Base-by-base conservation (phyloP, 441 rosid species). In the Arabidopsis hybrid region DNA sequence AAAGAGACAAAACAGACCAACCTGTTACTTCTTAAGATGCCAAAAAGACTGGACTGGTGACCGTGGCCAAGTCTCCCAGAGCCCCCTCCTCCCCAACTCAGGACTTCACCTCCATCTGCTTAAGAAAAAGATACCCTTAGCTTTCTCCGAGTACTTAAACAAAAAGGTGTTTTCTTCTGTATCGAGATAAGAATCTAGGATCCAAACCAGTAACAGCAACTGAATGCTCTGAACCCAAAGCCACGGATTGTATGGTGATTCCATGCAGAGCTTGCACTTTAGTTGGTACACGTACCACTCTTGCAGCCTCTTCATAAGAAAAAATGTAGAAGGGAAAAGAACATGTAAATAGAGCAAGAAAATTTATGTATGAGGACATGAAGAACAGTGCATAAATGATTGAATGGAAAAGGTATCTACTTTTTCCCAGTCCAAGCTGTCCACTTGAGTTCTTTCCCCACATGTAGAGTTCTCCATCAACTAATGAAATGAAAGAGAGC, bases 361-460 rank as follows among this genome's bases (percentile, higher is more conserved):
- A 45, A 9, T 55, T 71, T 47, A 39, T 55, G 64, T 53, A 31
- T 17, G 36, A 61, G 52, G 55, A 72, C 61, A 29, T 58, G 43
- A 3, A 18, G 42, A 42, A 66, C 60, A 65, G 32, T 26, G 51
- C 13, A 8, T 65, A 70, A 8, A 29, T 32, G 50, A 53, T 31
- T 58, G 7, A 47, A 31, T 13, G 31, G 18, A 35, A 58, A 39
- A 26, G 8, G 40, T 51, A 50, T 2, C 67, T 86, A 92, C 98
- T 92, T 88, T 88, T 95, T 79, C 98, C 99, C 52, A 92, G 86
- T 64, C 99, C 99, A 75, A 95, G 93, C 84, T 95, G 98, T 68
- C 99, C 99, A 74, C 80, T 87, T 65, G 97, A 87, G 79, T 95
- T 95, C 81, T 85, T 87, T 71, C 99, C 98, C 99, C 98, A 95